Evolutionary conservation across 2,329 filamentous ascomycete genomes (phyloP).

Genomic region (Fusarium austroafricanum): DNA sequence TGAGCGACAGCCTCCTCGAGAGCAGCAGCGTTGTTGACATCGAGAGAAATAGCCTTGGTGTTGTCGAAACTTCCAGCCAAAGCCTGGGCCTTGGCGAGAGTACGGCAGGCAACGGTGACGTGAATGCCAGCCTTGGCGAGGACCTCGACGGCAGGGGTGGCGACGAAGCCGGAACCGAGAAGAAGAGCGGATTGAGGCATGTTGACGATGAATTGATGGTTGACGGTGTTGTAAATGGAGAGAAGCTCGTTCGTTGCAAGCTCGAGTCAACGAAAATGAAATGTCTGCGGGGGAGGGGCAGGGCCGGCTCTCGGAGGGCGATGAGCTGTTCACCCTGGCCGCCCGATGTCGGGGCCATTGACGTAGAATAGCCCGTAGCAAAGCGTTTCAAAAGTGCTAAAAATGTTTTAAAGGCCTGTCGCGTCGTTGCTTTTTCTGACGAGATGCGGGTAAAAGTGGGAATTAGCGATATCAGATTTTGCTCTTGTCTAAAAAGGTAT

Average conservation of each 20-base stretch:
- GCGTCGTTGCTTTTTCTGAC: neutral
- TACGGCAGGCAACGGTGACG: constrained; percentile 84
- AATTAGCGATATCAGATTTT: neutral
- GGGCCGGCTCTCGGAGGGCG: constrained; percentile 18
- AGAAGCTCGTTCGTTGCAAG: constrained; percentile 22
- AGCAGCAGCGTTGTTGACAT: constrained; percentile 80
- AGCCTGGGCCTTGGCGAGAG: constrained; percentile 79
- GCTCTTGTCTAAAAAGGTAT: constrained; percentile 1
- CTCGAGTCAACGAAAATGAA: constrained; percentile 7
- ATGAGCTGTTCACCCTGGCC: neutral
- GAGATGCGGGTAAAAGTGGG: constrained; percentile 27
- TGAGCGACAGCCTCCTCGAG: constrained; percentile 85
- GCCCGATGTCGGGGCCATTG: constrained; percentile 24
- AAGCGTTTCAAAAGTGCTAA: neutral
- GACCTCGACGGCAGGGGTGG: constrained; percentile 73
- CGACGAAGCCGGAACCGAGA: constrained; percentile 66
- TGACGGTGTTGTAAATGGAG: constrained; percentile 10
- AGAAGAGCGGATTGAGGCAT: constrained; percentile 47
- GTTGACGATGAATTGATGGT: constrained; percentile 10
- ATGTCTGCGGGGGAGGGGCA: constrained; percentile 15
- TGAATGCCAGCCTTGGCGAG: constrained; percentile 69
- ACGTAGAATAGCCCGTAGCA: constrained; percentile 23
- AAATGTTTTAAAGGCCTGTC: constrained; percentile 20
- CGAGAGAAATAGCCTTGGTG: constrained; percentile 81
- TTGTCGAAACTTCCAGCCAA: constrained; percentile 79